Percentiles rank a stretch among this genome's conserved stretches.
phyloP scores from a whole-genome alignment of 352 stramenopile species.

The Globisporangium apiculatum region DNA sequence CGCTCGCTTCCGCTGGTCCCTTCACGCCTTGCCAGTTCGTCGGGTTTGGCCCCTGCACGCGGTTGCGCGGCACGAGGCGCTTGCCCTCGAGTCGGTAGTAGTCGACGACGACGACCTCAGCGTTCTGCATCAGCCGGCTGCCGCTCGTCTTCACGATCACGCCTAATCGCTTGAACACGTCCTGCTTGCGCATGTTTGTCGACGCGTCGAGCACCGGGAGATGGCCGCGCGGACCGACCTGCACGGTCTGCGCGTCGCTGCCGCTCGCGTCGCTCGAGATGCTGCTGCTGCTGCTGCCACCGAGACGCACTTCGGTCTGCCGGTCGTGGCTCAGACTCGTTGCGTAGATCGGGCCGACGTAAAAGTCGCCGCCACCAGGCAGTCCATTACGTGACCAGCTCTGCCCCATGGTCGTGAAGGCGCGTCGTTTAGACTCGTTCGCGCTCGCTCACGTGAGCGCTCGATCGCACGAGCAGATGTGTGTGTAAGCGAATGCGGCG shows the following conservation, averaged over 20 bases:
- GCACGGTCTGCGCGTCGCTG: slow-evolving; percentile 28
- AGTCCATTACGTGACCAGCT: slow-evolving; percentile 48
- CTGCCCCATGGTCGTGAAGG: slow-evolving; percentile 42
- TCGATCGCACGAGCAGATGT: background rate
- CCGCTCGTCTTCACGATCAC: slow-evolving; percentile 79
- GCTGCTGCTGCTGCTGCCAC: slow-evolving; percentile 25
- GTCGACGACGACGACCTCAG: slow-evolving; percentile 72
- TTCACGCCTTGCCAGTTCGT: slow-evolving; percentile 69
- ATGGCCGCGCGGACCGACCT: slow-evolving; percentile 59
- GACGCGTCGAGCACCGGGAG: slow-evolving; percentile 60
- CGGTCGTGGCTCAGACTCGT: slow-evolving; percentile 82
- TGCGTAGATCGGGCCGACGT: slow-evolving; percentile 76
- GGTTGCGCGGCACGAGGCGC: slow-evolving; percentile 66
- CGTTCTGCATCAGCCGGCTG: slow-evolving; percentile 81
- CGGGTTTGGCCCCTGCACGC: slow-evolving; percentile 47
- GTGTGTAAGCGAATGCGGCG: too few species aligned
- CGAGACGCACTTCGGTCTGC: slow-evolving; percentile 76
- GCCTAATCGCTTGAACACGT: slow-evolving; percentile 76
- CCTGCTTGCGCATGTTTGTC: slow-evolving; percentile 43
- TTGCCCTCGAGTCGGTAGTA: slow-evolving; percentile 76
- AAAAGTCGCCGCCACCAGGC: slow-evolving; percentile 65
- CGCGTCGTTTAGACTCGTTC: background rate
- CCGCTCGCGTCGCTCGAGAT: slow-evolving; percentile 19
- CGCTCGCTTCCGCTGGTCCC: slow-evolving; percentile 64
- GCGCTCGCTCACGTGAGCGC: background rate